These are phyloP conservation scores for Coemansia sp. DNA, from an alignment of 192 early-diverging fungal species.

Conservation along the genomic window DNA sequence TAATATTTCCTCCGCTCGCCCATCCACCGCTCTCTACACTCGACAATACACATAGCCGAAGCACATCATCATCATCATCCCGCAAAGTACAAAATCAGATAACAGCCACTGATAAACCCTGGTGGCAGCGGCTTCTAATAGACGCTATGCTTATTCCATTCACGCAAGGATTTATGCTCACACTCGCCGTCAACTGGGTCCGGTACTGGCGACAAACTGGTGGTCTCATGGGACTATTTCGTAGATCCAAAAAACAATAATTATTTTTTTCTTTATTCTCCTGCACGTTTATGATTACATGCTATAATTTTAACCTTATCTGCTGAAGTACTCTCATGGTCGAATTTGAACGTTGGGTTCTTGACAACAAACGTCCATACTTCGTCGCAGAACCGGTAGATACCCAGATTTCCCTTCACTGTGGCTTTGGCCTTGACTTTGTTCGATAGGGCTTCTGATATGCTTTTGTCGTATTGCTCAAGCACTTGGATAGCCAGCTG, in stretches of 20 bases:
- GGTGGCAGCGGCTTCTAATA: slow-evolving; percentile 42
- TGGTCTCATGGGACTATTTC: slow-evolving; percentile 34
- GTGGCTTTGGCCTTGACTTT: slow-evolving; percentile 78
- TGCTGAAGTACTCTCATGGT: slow-evolving; percentile 73
- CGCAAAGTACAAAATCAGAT: neutral
- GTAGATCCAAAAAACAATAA: neutral
- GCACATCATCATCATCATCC: neutral
- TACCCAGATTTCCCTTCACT: slow-evolving; percentile 78
- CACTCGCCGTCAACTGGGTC: slow-evolving; percentile 38
- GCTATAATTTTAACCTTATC: slow-evolving; percentile 97
- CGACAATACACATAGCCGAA: neutral
- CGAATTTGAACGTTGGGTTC: slow-evolving; percentile 83
- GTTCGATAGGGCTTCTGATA: slow-evolving; percentile 81
- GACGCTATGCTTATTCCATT: slow-evolving; percentile 49
- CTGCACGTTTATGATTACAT: slow-evolving; percentile 77
- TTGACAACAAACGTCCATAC: slow-evolving; percentile 97
- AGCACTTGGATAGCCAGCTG: slow-evolving; percentile 92
- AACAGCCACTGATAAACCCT: slow-evolving; percentile 9
- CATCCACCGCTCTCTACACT: neutral
- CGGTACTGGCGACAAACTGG: slow-evolving; percentile 39
- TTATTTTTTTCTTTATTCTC: slow-evolving; percentile 43
- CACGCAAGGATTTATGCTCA: slow-evolving; percentile 50
- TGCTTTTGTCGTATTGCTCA: slow-evolving; percentile 69
- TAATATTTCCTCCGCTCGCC: neutral
- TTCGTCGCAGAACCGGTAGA: slow-evolving; percentile 95